Evolutionary conservation across 169 alveolate genomes (phyloP), one percentile per base, ranked within the genome.

Genomic region (Eimeria tenella): DNA sequence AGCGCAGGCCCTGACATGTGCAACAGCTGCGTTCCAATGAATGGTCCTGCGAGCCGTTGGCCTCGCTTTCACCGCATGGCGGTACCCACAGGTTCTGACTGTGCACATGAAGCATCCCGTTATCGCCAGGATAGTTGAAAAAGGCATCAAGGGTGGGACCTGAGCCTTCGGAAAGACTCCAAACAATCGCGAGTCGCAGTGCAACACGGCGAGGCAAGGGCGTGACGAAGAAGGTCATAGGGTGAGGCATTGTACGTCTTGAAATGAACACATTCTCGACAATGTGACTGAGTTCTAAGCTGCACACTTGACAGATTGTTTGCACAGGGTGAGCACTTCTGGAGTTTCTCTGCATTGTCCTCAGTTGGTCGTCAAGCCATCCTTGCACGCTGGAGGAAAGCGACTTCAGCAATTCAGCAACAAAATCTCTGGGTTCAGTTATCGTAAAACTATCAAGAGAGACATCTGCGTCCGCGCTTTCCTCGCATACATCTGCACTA

Each of bases 71-170:
- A 82, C 19, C 15, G 65, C 92, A 84, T 1, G 92, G 42, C 19
- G 92, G 92, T 77, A 84, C 81, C 92, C 92, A 84, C 81, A 60
- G 19, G 68, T 84, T 84, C 65, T 60, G 49, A 60, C 92, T 84
- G 49, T 84, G 92, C 65, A 84, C 92, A 55, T 84, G 92, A 25
- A 84, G 23, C 60, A 84, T 50, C 17, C 63, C 49, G 52, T 62
- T 62, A 49, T 84, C 92, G 19, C 81, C 42, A 19, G 74, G 31
- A 25, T 60, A 50, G 53, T 49, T 8, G 53, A 63, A n/a, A 58
- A 13, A 58, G 21, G 19, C 68, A 58, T 10, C 19, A 13, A 58
- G 68, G 42, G 4, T 58, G 68, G 19, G 21, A 17, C 11, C 11
- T 58, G 68, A 58, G 63, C 79, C 79, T 55, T 60, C 56, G 17